Evolutionary conservation across 371 early-diverging fungal genomes (phyloP).

Genomic region (Mucor circinelloides): DNA sequence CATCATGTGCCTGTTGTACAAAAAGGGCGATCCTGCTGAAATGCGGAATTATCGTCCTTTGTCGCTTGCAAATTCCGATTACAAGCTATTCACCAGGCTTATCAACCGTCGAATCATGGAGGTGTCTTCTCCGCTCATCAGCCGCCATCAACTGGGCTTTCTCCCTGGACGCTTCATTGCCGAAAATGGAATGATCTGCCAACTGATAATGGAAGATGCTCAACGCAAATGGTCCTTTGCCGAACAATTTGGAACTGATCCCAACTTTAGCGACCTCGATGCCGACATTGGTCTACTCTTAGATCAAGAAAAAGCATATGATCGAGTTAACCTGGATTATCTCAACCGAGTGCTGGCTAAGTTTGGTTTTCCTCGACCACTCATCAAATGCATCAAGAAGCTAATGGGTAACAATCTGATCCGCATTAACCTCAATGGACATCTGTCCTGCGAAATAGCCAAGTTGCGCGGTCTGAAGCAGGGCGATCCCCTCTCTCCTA

Average conservation of each 20-base stretch:
- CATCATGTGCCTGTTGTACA: not conserved
- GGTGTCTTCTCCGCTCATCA: not conserved
- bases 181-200: not conserved
- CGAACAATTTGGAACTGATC: not conserved
- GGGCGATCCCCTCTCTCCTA: slow-evolving; percentile 14
- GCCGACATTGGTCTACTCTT: slow-evolving; percentile 4
- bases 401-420: not conserved
- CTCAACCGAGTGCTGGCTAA: not conserved
- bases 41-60: slow-evolving; percentile 29
- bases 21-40: not conserved
- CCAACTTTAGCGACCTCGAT: not conserved
- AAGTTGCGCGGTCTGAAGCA: slow-evolving; percentile 10
- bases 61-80: slow-evolving; percentile 5
- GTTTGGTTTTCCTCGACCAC: slow-evolving; percentile 10
- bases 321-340: slow-evolving; percentile 16
- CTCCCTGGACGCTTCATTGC: slow-evolving; percentile 9
- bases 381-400: not conserved
- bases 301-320: slow-evolving; percentile 25
- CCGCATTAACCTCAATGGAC: slow-evolving; percentile 11
- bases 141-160: slow-evolving; percentile 10
- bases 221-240: not conserved
- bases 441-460: not conserved
- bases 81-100: not conserved
- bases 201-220: not conserved
- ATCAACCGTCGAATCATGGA: not conserved